Evolutionary conservation across 371 early-diverging fungal genomes (phyloP).

Genomic region (Coemansia sp.): DNA sequence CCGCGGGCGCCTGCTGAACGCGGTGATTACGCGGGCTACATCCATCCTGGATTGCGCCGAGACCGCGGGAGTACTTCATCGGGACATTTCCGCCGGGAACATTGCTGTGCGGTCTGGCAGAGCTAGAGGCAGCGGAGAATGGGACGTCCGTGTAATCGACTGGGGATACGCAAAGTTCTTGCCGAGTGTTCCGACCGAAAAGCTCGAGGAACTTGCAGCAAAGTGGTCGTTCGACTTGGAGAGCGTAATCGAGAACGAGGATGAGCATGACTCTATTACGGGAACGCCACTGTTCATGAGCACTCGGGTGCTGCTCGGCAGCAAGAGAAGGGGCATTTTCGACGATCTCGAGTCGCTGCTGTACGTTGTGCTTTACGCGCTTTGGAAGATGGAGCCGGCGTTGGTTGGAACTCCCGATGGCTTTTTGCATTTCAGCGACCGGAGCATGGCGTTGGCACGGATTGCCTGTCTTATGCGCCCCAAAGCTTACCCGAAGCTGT

Average conservation of each 20-base stretch:
- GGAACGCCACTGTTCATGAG: slow-evolving; percentile 14
- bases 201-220: not conserved
- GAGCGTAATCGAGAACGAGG: not conserved
- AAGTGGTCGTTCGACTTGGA: not conserved
- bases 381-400: no score
- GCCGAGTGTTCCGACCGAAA: no score
- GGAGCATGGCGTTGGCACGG: no score
- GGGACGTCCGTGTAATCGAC: slow-evolving; percentile 9
- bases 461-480: no score
- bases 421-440: no score
- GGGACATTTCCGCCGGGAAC: slow-evolving; percentile 21
- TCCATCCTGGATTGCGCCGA: not conserved
- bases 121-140: not conserved
- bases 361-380: no score
- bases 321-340: no score
- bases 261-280: slow-evolving; percentile 2
- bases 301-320: slow-evolving; percentile 7
- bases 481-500: no score
- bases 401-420: not conserved
- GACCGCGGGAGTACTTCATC: slow-evolving; percentile 16
- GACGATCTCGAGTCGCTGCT: no score
- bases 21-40: not conserved
- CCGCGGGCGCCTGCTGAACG: not conserved
- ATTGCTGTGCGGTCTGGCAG: not conserved
- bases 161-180: slow-evolving; percentile 20